A percentile compares a stretch with the other conserved stretches of the same genome.
These are phyloP conservation scores for Hortiboletus flavorubellus DNA, from an alignment of 768 basidiomycete species.

Conservation along the genomic window DNA sequence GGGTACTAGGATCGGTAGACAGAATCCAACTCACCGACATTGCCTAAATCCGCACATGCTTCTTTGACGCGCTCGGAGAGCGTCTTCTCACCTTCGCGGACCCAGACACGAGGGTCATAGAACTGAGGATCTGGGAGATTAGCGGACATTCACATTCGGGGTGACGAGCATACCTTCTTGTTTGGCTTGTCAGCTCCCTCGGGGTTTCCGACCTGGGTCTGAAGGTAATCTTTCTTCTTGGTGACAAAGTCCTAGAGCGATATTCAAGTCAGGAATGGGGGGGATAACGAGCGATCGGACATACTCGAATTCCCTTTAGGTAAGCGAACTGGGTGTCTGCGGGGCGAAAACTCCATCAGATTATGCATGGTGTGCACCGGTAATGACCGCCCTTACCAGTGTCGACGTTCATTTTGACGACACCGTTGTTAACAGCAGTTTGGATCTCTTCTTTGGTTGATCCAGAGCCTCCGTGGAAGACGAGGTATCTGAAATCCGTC, in stretches of 20 bases:
- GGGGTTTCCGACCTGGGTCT: constrained; percentile 93
- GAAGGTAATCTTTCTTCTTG: constrained; percentile 85
- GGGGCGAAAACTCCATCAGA: constrained; percentile 1
- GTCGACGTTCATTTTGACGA: constrained; percentile 99
- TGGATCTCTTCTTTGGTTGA: constrained; percentile 95
- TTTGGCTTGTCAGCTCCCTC: constrained; percentile 97
- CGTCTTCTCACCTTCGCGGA: constrained; percentile 97
- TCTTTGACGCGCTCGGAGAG: constrained; percentile 83
- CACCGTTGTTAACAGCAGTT: constrained; percentile 87
- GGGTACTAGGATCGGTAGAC: not conserved
- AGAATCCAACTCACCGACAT: constrained; percentile 41
- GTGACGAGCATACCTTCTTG: constrained; percentile 72
- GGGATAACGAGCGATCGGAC: constrained; percentile 11
- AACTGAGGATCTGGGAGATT: constrained; percentile 39
- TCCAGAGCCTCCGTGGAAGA: constrained; percentile 99
- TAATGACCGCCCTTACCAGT: constrained; percentile 45
- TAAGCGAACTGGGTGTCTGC: constrained; percentile 91
- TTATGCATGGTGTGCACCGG: not conserved
- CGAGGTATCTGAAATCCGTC: constrained; percentile 68
- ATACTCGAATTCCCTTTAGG: constrained; percentile 74
- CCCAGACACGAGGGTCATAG: constrained; percentile 98
- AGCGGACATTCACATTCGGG: not conserved
- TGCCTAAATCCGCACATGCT: constrained; percentile 89
- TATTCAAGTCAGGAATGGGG: not conserved
- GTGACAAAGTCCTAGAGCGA: constrained; percentile 69